Evolutionary conservation across 371 early-diverging fungal genomes (phyloP), one percentile per base, ranked within the genome.

Genomic region (Encephalitozoon cuniculi): DNA sequence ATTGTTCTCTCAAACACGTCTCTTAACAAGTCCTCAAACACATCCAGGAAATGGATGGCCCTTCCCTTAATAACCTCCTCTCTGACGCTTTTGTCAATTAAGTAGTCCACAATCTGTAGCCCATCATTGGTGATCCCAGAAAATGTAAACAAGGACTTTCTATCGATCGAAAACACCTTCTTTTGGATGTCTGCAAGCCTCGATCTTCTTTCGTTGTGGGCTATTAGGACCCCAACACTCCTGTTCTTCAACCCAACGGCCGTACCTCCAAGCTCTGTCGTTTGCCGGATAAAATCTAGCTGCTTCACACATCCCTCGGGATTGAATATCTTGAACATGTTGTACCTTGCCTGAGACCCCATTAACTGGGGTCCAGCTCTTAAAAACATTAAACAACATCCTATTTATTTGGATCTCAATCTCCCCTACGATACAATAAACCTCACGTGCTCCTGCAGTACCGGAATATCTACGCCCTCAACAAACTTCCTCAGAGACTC

Each of bases 121-220:
- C 85, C 85, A 65, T 85, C 85, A 59, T 85, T 85, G 43, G 85
- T 85, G 18, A 85, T 80, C 26, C 85, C 85, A 39, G 84, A 69
- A 70, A 83, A 85, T 11, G 79, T 63, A 64, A 83, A 85, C 18
- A 82, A 68, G 4, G 82, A 52, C 26, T 76, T 70, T 23, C 49
- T 34, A 26, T 73, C 67, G 11, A 85, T 71, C 44, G 77, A 43
- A 64, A 75, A 77, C 43, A 85, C 74, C 43, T 85, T 85, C 12
- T 74, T 69, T 59, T 75, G 64, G 4, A 66, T 54, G 0, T 78
- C 64, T 39, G 79, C 64, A 15, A 81, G 54, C 68, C 69, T 76
- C 25, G 71, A 68, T 32, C 65, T 75, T 54, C 66, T 74, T 34
- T 75, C 77, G 39, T 73, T 79, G 44, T 85, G 77, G 8, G 79